Percentiles rank a stretch among this genome's conserved stretches.
These are phyloP conservation scores for Pisolithus thermaeus DNA, from an alignment of 1,284 basidiomycete genomes.

Conservation along the genomic window DNA sequence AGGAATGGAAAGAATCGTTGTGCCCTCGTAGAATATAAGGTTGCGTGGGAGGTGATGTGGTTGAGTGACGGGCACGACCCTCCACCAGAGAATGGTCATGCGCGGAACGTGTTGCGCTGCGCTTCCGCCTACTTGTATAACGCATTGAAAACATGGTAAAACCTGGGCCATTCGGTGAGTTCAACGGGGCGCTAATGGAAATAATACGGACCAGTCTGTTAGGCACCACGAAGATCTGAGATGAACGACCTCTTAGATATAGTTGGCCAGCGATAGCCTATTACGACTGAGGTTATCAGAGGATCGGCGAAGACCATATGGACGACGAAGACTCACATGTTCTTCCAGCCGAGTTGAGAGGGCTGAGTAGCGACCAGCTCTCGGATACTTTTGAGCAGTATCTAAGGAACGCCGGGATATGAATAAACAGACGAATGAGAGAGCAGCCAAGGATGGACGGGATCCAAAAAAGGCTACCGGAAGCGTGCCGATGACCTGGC, in stretches of 20 bases:
- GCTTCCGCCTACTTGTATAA: slow-evolving; percentile 4
- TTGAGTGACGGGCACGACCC: slow-evolving; percentile 6
- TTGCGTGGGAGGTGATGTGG: slow-evolving; percentile 1
- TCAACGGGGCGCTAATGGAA: not conserved
- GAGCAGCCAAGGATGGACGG: slow-evolving; percentile 11
- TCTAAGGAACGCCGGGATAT: not conserved
- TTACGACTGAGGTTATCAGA: not conserved
- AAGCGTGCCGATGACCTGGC: not conserved
- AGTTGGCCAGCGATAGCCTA: slow-evolving; percentile 15
- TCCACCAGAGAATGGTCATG: slow-evolving; percentile 12
- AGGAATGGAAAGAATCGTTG: slow-evolving; percentile 16
- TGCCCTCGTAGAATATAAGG: slow-evolving; percentile 10
- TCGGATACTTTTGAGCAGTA: not conserved
- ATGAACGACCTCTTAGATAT: slow-evolving; percentile 11
- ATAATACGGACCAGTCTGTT: not conserved
- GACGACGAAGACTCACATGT: slow-evolving; percentile 16
- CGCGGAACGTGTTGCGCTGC: slow-evolving; percentile 16
- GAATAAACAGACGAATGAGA: slow-evolving; percentile 3
- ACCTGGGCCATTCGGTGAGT: slow-evolving; percentile 3
- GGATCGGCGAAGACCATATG: not conserved
- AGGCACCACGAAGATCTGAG: not conserved
- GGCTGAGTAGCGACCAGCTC: not conserved
- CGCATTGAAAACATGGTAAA: slow-evolving; percentile 13
- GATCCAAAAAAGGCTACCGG: slow-evolving; percentile 19
- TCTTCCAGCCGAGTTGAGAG: slow-evolving; percentile 1